These are phyloP conservation scores for Physcomitrellopsis africana DNA, from an alignment of 225 moss, liverwort and hornwort genomes.

Conservation along the genomic window DNA sequence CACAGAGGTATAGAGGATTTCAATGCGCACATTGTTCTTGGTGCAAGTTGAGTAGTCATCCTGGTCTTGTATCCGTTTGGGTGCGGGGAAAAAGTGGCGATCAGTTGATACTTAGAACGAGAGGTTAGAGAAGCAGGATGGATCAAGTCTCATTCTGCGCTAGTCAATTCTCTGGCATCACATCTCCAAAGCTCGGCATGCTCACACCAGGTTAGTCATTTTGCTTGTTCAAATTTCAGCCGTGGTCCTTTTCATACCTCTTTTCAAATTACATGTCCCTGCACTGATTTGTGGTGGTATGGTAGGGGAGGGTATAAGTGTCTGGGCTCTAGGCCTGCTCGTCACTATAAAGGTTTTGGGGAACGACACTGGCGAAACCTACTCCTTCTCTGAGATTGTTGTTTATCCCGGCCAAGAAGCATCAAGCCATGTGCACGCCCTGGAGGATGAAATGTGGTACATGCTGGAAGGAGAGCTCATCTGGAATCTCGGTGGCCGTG, in stretches of 20 bases:
- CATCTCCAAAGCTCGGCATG: slow-evolving; percentile 53
- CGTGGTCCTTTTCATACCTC: not conserved
- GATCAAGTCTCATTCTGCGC: slow-evolving; percentile 52
- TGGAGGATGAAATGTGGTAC: slow-evolving; percentile 74
- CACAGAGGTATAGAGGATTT: too few relatives aligned
- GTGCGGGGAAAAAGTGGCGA: too few relatives aligned
- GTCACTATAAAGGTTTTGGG: slow-evolving; percentile 53
- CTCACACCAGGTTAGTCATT: slow-evolving; percentile 39
- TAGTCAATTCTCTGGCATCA: slow-evolving; percentile 43
- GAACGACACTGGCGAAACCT: slow-evolving; percentile 53
- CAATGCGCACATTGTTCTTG: too few relatives aligned
- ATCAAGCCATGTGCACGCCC: slow-evolving; percentile 53
- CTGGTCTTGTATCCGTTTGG: too few relatives aligned
- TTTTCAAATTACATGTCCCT: not conserved
- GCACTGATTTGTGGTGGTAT: not conserved
- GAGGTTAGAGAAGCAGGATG: slow-evolving; percentile 31
- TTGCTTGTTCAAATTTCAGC: slow-evolving; percentile 16
- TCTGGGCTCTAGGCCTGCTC: slow-evolving; percentile 67
- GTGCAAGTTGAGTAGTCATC: too few relatives aligned
- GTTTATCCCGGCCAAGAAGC: slow-evolving; percentile 50
- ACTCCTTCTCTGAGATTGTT: slow-evolving; percentile 49
- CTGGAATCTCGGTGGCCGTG: slow-evolving; percentile 49
- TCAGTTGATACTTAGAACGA: not conserved
- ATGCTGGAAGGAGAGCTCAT: slow-evolving; percentile 67
- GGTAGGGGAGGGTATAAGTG: slow-evolving; percentile 49